phyloP scores from a whole-genome alignment of 805 yeast genomes.

The Yarrowia sp. region DNA sequence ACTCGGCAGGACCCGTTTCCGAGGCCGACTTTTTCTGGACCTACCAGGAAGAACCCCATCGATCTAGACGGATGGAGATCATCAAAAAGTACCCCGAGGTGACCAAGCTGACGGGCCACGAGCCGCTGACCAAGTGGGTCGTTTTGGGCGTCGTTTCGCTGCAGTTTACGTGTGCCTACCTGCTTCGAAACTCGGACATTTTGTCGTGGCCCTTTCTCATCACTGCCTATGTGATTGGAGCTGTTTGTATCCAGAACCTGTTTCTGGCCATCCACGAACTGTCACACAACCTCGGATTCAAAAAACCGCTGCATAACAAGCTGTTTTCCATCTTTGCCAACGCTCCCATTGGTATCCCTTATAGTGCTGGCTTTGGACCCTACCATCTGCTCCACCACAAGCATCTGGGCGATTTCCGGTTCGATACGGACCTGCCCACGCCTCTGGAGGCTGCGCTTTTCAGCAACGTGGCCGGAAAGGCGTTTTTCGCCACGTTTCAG shows the following conservation, averaged over 20 bases:
- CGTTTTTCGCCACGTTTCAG: slow-evolving; percentile 89
- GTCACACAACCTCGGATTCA: slow-evolving; percentile 84
- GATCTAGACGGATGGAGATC: slow-evolving; percentile 72
- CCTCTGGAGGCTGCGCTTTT: slow-evolving; percentile 73
- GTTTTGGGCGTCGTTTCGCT: slow-evolving; percentile 67
- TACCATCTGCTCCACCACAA: slow-evolving; percentile 93
- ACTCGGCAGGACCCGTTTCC: slow-evolving; percentile 23
- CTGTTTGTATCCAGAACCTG: slow-evolving; percentile 81
- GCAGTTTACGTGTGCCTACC: slow-evolving; percentile 72
- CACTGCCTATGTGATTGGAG: slow-evolving; percentile 81
- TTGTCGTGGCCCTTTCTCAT: slow-evolving; percentile 62
- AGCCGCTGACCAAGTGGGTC: slow-evolving; percentile 83
- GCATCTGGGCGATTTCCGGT: slow-evolving; percentile 80
- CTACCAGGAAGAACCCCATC: slow-evolving; percentile 79
- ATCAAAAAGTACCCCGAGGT: slow-evolving; percentile 80
- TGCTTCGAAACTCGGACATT: slow-evolving; percentile 62
- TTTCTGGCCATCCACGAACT: slow-evolving; percentile 90
- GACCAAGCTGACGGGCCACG: slow-evolving; percentile 80
- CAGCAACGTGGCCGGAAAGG: slow-evolving; percentile 82
- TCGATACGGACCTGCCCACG: slow-evolving; percentile 91
- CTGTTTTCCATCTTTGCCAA: slow-evolving; percentile 78
- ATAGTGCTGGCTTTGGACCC: slow-evolving; percentile 86
- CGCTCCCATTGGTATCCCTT: slow-evolving; percentile 88
- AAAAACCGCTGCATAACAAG: slow-evolving; percentile 76
- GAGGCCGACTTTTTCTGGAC: slow-evolving; percentile 73